Base-by-base conservation (phyloP, 2,329 filamentous ascomycete genomes). In the Trichoderma arundinaceum region DNA sequence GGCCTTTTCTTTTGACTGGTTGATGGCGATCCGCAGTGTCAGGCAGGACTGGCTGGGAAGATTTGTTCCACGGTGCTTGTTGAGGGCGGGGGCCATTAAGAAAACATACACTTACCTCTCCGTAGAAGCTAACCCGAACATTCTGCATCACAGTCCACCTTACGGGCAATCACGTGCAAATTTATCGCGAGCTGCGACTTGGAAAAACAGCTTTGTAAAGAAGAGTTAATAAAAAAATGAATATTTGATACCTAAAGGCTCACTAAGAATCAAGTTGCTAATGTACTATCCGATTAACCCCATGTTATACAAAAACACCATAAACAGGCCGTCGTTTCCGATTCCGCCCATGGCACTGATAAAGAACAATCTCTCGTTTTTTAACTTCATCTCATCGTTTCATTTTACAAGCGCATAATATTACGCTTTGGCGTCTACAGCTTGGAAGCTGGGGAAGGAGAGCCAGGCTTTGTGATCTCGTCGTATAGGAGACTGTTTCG, bases 381-480 rank as follows among this genome's bases (percentile, higher is more conserved):
- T 28, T 39, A 12, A 12, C 32, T 39, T 56, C 53, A 56, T 32
- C 28, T 66, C 44, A 17, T 43, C 38, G 28, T 62, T 46, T 15
- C 39, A 54, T 46, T 60, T 52, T 56, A 49, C 39, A 52, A 8
- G 13, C 15, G 12, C 32, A 13, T 12, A 22, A 19, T 33, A 7
- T 28, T 12, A 17, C 1, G 13, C 3, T 10, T 38, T 4, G 33
- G 9, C 32, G 9, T 13, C 71, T 78, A 90, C 76, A 90, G 77
- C 79, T 90, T 90, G n/a, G 88, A 86, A 67, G 86, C 87, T 66
- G 84, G 81, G 51, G 75, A 77, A 7, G 87, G 83, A 66, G 82
- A 79, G 68, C 90, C 90, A 66, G 91, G 84, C 67, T 88, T 87
- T 17, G 92, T 94, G 75, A 96, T 95, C 78, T 95, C 92, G 73